Conservation (phyloP, 1,284 basidiomycete species). For the Ceratobasidium papillatum region DNA sequence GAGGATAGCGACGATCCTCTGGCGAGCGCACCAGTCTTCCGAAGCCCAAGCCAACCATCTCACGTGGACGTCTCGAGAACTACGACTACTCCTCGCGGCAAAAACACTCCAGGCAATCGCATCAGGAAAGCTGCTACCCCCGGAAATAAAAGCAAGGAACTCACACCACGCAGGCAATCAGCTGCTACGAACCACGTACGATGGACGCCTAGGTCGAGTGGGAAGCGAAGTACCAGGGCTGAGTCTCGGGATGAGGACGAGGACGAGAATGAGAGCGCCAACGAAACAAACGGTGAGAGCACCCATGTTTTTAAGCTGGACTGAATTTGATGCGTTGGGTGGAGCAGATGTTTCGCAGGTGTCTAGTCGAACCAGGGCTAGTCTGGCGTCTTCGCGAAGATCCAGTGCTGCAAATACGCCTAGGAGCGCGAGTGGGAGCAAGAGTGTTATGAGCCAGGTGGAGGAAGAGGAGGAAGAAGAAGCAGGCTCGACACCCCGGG, state of each 20-base stretch:
- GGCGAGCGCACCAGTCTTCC: not conserved
- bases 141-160: not conserved
- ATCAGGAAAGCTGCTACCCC: not conserved
- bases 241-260: not conserved
- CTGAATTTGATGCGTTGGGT: not conserved
- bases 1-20: conserved; percentile 7
- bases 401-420: not conserved
- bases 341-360: not conserved
- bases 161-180: conserved; percentile 2
- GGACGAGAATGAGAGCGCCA: not conserved
- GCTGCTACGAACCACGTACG: not conserved
- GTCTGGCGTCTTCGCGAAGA: not conserved
- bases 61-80: not conserved
- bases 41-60: not conserved
- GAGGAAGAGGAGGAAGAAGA: not conserved
- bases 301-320: not conserved
- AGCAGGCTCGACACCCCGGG: not conserved
- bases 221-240: not conserved
- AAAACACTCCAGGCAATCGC: not conserved
- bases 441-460: too few species aligned
- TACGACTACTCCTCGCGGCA: not conserved
- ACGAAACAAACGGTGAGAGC: not conserved
- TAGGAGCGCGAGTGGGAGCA: not conserved
- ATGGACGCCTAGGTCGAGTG: conserved; percentile 11
- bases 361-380: not conserved